A percentile compares a stretch with the other conserved stretches of the same genome.
These are phyloP conservation scores for Raffaelea ambrosiae DNA, from an alignment of 2,329 filamentous ascomycete species.

Conservation along the genomic window DNA sequence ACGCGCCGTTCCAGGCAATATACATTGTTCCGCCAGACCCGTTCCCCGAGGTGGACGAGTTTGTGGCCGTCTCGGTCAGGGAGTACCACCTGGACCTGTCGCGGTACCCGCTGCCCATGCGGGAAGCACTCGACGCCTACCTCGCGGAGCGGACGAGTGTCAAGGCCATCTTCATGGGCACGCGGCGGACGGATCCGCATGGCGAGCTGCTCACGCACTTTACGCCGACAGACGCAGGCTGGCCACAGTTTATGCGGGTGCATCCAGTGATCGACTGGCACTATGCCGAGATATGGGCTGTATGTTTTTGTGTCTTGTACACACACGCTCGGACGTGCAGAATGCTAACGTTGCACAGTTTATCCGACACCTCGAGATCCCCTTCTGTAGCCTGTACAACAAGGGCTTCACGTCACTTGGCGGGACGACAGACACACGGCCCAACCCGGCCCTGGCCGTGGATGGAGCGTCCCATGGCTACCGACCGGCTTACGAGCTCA, in stretches of 20 bases:
- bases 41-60: conserved; percentile 77
- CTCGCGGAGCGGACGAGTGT: conserved; percentile 56
- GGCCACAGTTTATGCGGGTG: conserved; percentile 87
- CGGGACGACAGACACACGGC: conserved; percentile 78
- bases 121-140: conserved; percentile 70
- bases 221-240: conserved; percentile 77
- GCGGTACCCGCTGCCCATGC: conserved; percentile 72
- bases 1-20: conserved; percentile 60
- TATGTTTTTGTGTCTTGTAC: conserved; percentile 35
- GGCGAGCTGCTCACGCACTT: conserved; percentile 72
- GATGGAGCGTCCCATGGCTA: conserved; percentile 34
- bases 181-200: conserved; percentile 85
- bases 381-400: conserved; percentile 84
- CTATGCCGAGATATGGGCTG: conserved; percentile 89
- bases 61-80: conserved; percentile 59
- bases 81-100: conserved; percentile 69
- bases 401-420: conserved; percentile 61
- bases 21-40: conserved; percentile 83
- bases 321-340: too few relatives aligned
- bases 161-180: conserved; percentile 78
- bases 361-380: conserved; percentile 67
- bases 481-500: conserved; percentile 66
- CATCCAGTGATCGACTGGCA: conserved; percentile 98
- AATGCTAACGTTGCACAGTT: conserved; percentile 46
- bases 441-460: conserved; percentile 65